These are phyloP conservation scores for Spergularia bocconei DNA, from an alignment of 148 eudicot genomes.

Conservation along the genomic window DNA sequence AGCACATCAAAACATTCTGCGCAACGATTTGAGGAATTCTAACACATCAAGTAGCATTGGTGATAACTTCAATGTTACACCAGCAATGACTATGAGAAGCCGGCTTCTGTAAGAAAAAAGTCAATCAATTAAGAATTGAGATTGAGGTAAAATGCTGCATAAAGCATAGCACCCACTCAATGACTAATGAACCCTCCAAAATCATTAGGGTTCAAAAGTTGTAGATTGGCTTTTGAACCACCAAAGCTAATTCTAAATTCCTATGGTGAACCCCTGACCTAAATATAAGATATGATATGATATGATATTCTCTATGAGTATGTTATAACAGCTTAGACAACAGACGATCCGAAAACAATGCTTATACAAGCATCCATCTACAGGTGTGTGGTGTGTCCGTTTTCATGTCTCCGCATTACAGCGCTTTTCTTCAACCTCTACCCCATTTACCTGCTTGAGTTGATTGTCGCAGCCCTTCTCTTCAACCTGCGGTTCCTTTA, in stretches of 20 bases:
- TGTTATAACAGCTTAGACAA: constrained; percentile 15
- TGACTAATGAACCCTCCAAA: constrained; percentile 38
- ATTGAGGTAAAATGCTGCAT: constrained; percentile 32
- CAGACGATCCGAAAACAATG: not conserved
- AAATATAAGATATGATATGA: constrained; percentile 12
- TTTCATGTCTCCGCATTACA: not conserved
- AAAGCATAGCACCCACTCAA: constrained; percentile 29
- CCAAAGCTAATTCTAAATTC: constrained; percentile 20
- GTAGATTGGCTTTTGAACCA: constrained; percentile 45
- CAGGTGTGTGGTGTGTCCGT: not conserved
- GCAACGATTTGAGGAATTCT: not conserved
- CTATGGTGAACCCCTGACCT: constrained; percentile 19
- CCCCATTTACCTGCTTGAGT: not conserved
- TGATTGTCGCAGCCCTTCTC: constrained; percentile 19
- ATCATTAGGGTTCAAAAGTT: constrained; percentile 33
- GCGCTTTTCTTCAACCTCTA: not conserved
- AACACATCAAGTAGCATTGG: not conserved
- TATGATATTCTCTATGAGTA: constrained; percentile 23
- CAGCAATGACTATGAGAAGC: too few relatives aligned
- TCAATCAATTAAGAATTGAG: constrained; percentile 30
- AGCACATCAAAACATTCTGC: too few relatives aligned
- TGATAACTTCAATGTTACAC: too few relatives aligned
- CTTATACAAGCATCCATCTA: constrained; percentile 4
- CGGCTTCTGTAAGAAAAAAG: constrained; percentile 8
- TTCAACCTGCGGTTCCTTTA: constrained; percentile 27